Conservation (phyloP, 805 yeast species). For the Saturnispora sekii region DNA sequence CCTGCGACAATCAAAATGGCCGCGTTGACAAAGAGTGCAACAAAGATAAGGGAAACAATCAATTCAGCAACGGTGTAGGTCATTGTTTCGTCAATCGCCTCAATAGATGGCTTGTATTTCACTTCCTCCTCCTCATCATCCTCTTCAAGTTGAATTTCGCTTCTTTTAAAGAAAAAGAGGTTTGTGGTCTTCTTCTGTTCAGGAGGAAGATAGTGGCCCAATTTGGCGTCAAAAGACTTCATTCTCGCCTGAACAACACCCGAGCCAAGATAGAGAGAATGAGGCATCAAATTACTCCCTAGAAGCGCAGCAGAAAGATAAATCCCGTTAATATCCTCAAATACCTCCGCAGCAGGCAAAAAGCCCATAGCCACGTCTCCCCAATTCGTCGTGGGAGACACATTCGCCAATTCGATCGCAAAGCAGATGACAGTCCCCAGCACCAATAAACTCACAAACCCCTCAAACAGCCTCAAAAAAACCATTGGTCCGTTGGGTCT, state of each 20-base stretch:
- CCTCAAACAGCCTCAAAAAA: conserved; percentile 71
- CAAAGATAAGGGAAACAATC: conserved; percentile 70
- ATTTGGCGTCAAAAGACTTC: conserved; percentile 62
- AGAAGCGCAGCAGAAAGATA: conserved; percentile 75
- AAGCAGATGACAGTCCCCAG: conserved; percentile 80
- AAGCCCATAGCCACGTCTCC: conserved; percentile 61
- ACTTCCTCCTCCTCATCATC: conserved; percentile 29
- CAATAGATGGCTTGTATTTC: conserved; percentile 59
- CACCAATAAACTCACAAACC: conserved; percentile 68
- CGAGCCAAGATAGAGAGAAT: conserved; percentile 76
- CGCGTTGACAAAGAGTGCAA: conserved; percentile 87
- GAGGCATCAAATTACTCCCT: conserved; percentile 97
- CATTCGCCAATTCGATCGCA: conserved; percentile 63
- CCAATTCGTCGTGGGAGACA: conserved; percentile 45
- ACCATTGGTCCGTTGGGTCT: conserved; percentile 74
- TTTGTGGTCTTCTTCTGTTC: conserved; percentile 12
- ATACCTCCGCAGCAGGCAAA: conserved; percentile 37
- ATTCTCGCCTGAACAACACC: conserved; percentile 83
- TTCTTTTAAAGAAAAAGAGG: conserved; percentile 17
- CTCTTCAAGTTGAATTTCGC: conserved; percentile 19
- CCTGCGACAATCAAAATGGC: conserved; percentile 90
- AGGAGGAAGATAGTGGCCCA: conserved; percentile 47
- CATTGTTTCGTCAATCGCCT: conserved; percentile 74
- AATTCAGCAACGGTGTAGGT: conserved; percentile 75
- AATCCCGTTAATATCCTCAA: conserved; percentile 54